Evolutionary conservation across 1,139 yeast species (phyloP), one percentile per base, ranked within the genome.

Genomic region (Yamadazyma taylorii): DNA sequence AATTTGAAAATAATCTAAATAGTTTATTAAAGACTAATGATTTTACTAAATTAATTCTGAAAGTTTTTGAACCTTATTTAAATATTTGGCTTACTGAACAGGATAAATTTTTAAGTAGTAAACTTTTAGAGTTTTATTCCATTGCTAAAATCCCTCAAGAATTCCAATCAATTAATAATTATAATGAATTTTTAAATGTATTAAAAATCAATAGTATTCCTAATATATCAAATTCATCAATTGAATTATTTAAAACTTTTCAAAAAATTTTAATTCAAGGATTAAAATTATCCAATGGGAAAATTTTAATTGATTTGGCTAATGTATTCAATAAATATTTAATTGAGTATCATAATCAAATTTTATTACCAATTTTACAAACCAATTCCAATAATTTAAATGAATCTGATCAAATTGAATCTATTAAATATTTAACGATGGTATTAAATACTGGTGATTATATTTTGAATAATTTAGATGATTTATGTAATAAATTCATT

Each of bases 371-470:
- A 1, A 70, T 80, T 13, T 50, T 89, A 22, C 81, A 88, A 8
- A 52, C 61, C 8, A 44, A 52, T 12, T 24, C 31, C 24, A 10
- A 17, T 26, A 55, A 52, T 8, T 52, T 48, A 5, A 60, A 56
- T 17, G 50, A 52, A 34, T 50, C 48, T 7, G 45, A 37, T 24
- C 59, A 55, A 0, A 47, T 69, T 9, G 94, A 85, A 46, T 81
- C 86, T 1, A 65, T 86, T 17, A 75, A 74, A 36, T 78, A 85
- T 40, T 72, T 86, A 1, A 82, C 95, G 19, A 66, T 87, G 58
- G 75, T 89, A 9, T 62, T 92, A 23, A 87, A 89, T 50, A 92
- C 98, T 0, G 89, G 96, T 1, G 96, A 92, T 54, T 92, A 90
- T 59, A 82, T 95, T 43, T 76, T 86, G 21, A 73, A 79, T 13